Percentiles rank a stretch among this genome's conserved stretches.
Conservation (phyloP, 2,329 filamentous ascomycete genomes). For the Mycosphaerella sp. region DNA sequence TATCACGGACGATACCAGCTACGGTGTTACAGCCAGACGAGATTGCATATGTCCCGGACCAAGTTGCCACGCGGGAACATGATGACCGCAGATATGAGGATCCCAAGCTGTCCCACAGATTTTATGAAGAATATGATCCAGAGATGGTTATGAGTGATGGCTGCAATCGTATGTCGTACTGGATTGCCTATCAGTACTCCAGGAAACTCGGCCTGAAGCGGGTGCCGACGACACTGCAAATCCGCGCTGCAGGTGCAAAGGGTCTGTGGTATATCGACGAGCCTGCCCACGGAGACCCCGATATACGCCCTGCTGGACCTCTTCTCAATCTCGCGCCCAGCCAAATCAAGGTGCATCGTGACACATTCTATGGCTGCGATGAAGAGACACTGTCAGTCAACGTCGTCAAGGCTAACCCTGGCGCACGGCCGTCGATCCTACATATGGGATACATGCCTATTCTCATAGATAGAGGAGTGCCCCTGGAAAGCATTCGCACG, state of each 20-base stretch:
- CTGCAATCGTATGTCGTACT: slow-evolving; percentile 58
- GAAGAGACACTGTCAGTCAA: slow-evolving; percentile 50
- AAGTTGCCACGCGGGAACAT: slow-evolving; percentile 29
- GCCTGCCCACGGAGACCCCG: not conserved
- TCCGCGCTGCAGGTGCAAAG: slow-evolving; percentile 65
- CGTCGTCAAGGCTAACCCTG: slow-evolving; percentile 47
- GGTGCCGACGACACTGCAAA: slow-evolving; percentile 62
- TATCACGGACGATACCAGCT: slow-evolving; percentile 39
- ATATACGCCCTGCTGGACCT: slow-evolving; percentile 3
- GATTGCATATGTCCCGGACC: slow-evolving; percentile 24
- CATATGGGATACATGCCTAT: slow-evolving; percentile 66
- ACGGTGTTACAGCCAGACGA: slow-evolving; percentile 36
- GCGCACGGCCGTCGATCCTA: slow-evolving; percentile 50
- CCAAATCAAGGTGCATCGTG: slow-evolving; percentile 55
- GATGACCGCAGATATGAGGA: slow-evolving; percentile 39
- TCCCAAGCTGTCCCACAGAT: not conserved
- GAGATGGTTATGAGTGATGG: slow-evolving; percentile 46
- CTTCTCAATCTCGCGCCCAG: slow-evolving; percentile 54
- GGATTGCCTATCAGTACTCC: slow-evolving; percentile 51
- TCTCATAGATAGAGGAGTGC: slow-evolving; percentile 53
- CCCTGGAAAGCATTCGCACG: slow-evolving; percentile 45
- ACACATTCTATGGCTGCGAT: slow-evolving; percentile 30
- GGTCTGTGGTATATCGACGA: slow-evolving; percentile 58
- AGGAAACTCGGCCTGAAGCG: slow-evolving; percentile 46
- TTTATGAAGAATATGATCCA: not conserved